Percentiles rank a stretch among this genome's conserved stretches.
phyloP scores from a whole-genome alignment of 164 flowering plant species.

The Echeveria elegans region DNA sequence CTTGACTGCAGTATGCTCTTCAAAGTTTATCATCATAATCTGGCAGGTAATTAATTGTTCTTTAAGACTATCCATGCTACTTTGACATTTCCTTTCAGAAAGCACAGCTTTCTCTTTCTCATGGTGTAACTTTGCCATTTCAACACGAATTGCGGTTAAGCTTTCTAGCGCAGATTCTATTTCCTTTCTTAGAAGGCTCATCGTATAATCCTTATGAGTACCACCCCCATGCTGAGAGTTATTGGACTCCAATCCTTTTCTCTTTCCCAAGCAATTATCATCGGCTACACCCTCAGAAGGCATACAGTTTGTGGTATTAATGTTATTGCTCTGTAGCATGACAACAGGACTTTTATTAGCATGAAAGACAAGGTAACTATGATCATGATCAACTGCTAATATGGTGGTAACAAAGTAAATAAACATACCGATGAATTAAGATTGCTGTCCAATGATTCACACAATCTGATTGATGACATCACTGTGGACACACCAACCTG shows the following conservation, averaged over 20 bases:
- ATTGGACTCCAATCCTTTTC: conserved; percentile 13
- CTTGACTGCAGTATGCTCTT: conserved; percentile 28
- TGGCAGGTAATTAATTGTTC: conserved; percentile 37
- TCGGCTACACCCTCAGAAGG: conserved; percentile 10
- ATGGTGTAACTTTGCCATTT: conserved; percentile 38
- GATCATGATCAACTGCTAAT: neutral
- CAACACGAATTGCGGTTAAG: conserved; percentile 49
- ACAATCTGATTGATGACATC: conserved; percentile 35
- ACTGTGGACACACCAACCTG: conserved; percentile 44
- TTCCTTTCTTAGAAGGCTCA: conserved; percentile 60
- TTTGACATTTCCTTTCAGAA: conserved; percentile 29
- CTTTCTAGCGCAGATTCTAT: conserved; percentile 58
- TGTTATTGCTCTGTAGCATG: neutral
- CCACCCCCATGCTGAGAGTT: conserved; percentile 16
- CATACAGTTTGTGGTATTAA: neutral
- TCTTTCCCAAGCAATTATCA: conserved; percentile 11
- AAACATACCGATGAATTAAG: neutral
- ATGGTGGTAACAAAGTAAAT: neutral
- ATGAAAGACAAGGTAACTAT: neutral
- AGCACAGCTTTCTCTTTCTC: conserved; percentile 53
- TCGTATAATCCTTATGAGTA: conserved; percentile 31
- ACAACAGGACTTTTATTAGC: neutral
- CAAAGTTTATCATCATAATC: conserved; percentile 30
- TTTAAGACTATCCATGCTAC: conserved; percentile 29
- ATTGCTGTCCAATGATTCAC: neutral